Percentiles rank a stretch among this genome's conserved stretches.
Conservation (phyloP, 164 flowering plant genomes). For the Euptelea pleiosperma region DNA sequence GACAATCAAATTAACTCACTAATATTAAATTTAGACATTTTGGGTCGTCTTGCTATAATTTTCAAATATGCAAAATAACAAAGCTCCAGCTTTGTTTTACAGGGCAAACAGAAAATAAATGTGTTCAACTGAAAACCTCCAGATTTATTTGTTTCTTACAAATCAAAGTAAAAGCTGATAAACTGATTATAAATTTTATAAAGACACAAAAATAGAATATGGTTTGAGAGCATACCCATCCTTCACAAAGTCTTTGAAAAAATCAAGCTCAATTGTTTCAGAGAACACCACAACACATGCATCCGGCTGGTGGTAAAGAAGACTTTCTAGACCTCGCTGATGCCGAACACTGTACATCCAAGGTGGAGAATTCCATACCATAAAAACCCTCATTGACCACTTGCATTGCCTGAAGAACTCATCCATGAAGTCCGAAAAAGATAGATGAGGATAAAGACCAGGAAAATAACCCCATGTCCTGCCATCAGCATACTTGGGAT, state of each 20-base stretch:
- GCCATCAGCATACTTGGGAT: slow-evolving; percentile 64
- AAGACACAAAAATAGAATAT: not conserved
- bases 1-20: too few relatives aligned
- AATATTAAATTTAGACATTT: too few relatives aligned
- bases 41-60: not conserved
- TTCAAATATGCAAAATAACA: not conserved
- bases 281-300: slow-evolving; percentile 89
- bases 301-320: slow-evolving; percentile 66
- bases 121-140: too few relatives aligned
- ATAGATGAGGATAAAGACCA: slow-evolving; percentile 51
- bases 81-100: not conserved
- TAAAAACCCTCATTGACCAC: slow-evolving; percentile 66
- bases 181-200: not conserved
- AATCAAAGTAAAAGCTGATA: not conserved
- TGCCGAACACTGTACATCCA: slow-evolving; percentile 86
- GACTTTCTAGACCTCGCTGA: slow-evolving; percentile 87
- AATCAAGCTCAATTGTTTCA: slow-evolving; percentile 90
- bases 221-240: slow-evolving; percentile 62
- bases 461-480: slow-evolving; percentile 92
- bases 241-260: slow-evolving; percentile 71
- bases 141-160: not conserved
- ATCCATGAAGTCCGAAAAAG: slow-evolving; percentile 73
- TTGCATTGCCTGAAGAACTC: slow-evolving; percentile 62
- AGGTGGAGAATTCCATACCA: slow-evolving; percentile 96
- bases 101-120: too few relatives aligned